phyloP scores from a whole-genome alignment of 139 green algal genomes.

The Chlorella ohadii region DNA sequence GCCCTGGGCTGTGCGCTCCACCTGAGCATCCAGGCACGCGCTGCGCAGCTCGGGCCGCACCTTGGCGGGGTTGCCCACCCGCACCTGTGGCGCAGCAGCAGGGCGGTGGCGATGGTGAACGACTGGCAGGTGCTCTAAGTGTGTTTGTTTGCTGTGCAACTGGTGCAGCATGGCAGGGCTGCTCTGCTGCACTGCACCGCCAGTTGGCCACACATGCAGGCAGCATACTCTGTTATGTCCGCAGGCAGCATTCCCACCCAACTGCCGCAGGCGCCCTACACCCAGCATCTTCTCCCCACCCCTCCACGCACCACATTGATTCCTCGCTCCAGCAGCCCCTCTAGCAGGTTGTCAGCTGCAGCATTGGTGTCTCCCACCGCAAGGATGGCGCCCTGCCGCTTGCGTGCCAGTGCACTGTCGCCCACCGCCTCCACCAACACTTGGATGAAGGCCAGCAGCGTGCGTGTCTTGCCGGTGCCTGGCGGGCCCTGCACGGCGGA shows the following conservation, averaged over 20 bases:
- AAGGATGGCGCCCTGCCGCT: conserved; percentile 53
- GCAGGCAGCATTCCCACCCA: too few relatives aligned
- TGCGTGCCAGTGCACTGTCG: neutral
- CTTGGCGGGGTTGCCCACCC: conserved; percentile 71
- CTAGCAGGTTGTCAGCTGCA: conserved; percentile 92
- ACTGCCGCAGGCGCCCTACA: too few relatives aligned
- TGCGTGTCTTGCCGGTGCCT: conserved; percentile 89
- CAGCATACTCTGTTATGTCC: too few relatives aligned
- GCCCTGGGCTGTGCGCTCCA: conserved; percentile 54
- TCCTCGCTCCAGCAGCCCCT: conserved; percentile 69
- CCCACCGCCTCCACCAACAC: conserved; percentile 44
- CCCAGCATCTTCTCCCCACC: too few relatives aligned
- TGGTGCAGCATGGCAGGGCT: too few relatives aligned
- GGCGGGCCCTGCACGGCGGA: conserved; percentile 78
- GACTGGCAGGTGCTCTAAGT: neutral
- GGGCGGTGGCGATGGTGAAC: neutral
- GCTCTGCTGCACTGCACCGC: too few relatives aligned
- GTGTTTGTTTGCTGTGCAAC: too few relatives aligned
- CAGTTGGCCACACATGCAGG: too few relatives aligned
- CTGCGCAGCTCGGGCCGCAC: conserved; percentile 54
- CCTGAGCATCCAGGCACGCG: conserved; percentile 68
- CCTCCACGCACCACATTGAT: conserved; percentile 57
- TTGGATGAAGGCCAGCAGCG: conserved; percentile 76
- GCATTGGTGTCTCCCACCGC: conserved; percentile 84
- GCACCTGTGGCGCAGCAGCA: conserved; percentile 45